Conservation (phyloP, 1,284 basidiomycete genomes). For the Sporisorium graminicola region DNA sequence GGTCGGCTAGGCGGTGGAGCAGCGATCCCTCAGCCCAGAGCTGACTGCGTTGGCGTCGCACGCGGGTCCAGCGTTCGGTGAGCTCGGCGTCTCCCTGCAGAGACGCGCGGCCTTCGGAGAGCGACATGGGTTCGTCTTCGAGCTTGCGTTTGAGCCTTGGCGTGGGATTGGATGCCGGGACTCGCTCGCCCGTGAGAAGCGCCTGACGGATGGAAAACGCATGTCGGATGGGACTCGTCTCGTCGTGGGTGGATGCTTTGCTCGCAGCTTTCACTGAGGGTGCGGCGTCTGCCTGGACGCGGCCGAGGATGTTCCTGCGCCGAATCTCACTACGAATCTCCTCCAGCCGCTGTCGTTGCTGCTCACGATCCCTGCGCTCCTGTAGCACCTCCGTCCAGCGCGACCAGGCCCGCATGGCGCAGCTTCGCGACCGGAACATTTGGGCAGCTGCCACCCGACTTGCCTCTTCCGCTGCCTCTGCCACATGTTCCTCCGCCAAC, state of each 20-base stretch:
- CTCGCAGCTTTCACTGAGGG: neutral
- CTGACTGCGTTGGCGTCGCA: constrained; percentile 24
- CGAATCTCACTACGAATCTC: constrained; percentile 25
- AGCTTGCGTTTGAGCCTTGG: constrained; percentile 26
- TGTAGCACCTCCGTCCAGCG: constrained; percentile 28
- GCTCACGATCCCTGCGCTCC: constrained; percentile 28
- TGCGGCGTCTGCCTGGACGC: constrained; percentile 14
- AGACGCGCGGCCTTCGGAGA: neutral
- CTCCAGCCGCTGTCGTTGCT: constrained; percentile 25
- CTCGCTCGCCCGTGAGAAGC: constrained; percentile 30
- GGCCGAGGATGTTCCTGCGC: constrained; percentile 29
- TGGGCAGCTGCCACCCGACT: constrained; percentile 26
- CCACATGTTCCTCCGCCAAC: constrained; percentile 19
- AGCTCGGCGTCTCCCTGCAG: constrained; percentile 19
- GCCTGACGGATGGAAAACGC: constrained; percentile 33
- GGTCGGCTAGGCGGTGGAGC: constrained; percentile 33
- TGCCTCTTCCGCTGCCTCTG: constrained; percentile 12
- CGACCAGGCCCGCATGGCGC: constrained; percentile 16
- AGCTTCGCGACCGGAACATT: constrained; percentile 19
- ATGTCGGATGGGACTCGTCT: constrained; percentile 16
- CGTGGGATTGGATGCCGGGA: neutral
- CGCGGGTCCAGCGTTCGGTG: constrained; percentile 19
- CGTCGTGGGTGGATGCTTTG: neutral
- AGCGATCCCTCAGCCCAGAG: constrained; percentile 45
- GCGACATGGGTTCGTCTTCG: constrained; percentile 5